Conservation (phyloP, 106 monocot genomes). For the Dioscorea zingiberensis region DNA sequence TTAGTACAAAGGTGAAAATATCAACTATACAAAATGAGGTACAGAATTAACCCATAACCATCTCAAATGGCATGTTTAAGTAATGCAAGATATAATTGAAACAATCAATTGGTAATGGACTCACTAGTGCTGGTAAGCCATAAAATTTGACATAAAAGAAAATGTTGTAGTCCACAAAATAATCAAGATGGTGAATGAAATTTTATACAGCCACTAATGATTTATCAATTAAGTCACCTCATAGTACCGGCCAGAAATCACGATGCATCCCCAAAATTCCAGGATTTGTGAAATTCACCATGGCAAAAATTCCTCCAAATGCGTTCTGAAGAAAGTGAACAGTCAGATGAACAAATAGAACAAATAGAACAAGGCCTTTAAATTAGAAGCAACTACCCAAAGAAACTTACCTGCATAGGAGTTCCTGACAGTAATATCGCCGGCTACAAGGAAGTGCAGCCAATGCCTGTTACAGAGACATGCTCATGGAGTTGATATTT, state of each 20-base stretch:
- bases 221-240: slow-evolving; percentile 43
- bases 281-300: slow-evolving; percentile 99
- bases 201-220: too few species aligned
- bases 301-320: slow-evolving; percentile 95
- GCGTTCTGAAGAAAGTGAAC: slow-evolving; percentile 57
- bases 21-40: too few species aligned
- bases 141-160: too few species aligned
- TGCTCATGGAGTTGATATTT: too few species aligned
- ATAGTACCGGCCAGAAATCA: slow-evolving; percentile 88
- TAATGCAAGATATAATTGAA: too few species aligned
- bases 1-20: too few species aligned
- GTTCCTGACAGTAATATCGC: slow-evolving; percentile 91
- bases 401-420: slow-evolving; percentile 80
- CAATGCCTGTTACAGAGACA: slow-evolving; percentile 50
- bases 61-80: too few species aligned
- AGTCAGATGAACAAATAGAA: slow-evolving; percentile 5
- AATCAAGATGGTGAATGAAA: too few species aligned
- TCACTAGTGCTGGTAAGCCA: too few species aligned
- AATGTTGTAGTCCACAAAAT: too few species aligned
- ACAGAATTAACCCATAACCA: too few species aligned
- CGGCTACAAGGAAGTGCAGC: slow-evolving; percentile 83
- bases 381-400: background rate
- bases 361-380: slow-evolving; percentile 5
- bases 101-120: too few species aligned
- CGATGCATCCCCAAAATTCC: slow-evolving; percentile 77